A percentile compares a stretch with the other conserved stretches of the same genome.
phyloP scores from a whole-genome alignment of 176 grass and related monocot species.

The Zoysia pacifica region DNA sequence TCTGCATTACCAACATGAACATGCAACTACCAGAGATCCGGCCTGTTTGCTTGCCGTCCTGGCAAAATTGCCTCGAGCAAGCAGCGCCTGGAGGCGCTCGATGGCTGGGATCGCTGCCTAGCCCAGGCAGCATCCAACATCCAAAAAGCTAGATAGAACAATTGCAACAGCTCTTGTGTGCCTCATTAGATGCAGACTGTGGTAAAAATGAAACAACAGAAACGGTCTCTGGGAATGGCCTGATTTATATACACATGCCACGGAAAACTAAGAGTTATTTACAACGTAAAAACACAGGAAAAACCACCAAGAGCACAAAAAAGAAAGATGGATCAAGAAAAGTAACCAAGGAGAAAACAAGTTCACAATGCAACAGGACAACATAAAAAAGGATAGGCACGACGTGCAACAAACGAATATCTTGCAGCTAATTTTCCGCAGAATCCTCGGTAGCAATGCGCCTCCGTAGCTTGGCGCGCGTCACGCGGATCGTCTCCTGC shows the following conservation, averaged over 20 bases:
- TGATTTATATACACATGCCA: conserved; percentile 33
- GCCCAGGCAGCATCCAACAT: too few relatives aligned
- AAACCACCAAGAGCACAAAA: not conserved
- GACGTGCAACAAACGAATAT: conserved; percentile 38
- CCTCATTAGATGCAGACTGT: too few relatives aligned
- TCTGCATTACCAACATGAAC: not conserved
- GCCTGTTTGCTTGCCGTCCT: too few relatives aligned
- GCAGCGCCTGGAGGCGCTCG: too few relatives aligned
- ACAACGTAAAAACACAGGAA: conserved; percentile 39
- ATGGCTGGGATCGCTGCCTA: too few relatives aligned
- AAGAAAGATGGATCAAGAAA: conserved; percentile 2
- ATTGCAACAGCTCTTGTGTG: too few relatives aligned
- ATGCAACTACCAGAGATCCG: not conserved
- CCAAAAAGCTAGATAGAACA: too few relatives aligned
- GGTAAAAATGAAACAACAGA: too few relatives aligned
- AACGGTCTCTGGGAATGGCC: too few relatives aligned
- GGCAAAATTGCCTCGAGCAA: too few relatives aligned
- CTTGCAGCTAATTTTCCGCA: conserved; percentile 44
- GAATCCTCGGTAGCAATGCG: conserved; percentile 45
- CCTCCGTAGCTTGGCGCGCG: conserved; percentile 72
- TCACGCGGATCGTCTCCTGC: conserved; percentile 83
- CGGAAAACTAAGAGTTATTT: conserved; percentile 30
- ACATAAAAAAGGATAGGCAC: conserved; percentile 29
- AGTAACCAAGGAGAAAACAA: conserved; percentile 20
- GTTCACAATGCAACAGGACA: conserved; percentile 30